Conservation (phyloP, 2,329 filamentous ascomycete genomes). For the Xylaria sp. region DNA sequence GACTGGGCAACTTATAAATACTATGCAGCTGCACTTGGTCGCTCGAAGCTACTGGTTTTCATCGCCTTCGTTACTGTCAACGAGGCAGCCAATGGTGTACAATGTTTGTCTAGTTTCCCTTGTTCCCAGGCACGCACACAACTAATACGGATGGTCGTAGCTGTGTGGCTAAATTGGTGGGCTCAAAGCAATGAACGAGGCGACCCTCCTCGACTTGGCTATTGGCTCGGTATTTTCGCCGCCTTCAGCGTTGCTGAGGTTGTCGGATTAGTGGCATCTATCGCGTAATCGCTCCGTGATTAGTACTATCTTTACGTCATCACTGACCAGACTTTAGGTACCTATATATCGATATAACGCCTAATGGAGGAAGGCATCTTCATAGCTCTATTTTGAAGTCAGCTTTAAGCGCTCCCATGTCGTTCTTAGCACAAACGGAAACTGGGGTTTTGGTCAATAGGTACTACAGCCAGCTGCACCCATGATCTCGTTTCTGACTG, state of each 20-base stretch:
- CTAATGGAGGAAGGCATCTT: slow-evolving; percentile 26
- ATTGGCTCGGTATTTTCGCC: slow-evolving; percentile 33
- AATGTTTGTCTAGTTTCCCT: slow-evolving; percentile 11
- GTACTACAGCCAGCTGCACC: neutral
- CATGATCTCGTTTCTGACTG: slow-evolving; percentile 1
- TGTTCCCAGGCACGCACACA: neutral
- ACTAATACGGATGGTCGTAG: slow-evolving; percentile 13
- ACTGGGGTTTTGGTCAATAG: slow-evolving; percentile 1
- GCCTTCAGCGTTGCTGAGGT: slow-evolving; percentile 24
- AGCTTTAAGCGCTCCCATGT: slow-evolving; percentile 5
- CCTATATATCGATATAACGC: slow-evolving; percentile 33
- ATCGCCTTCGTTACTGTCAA: slow-evolving; percentile 20
- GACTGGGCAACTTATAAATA: slow-evolving; percentile 35
- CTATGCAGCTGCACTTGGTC: slow-evolving; percentile 23
- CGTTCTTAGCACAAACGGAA: neutral
- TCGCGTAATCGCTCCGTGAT: slow-evolving; percentile 14
- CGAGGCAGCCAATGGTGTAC: slow-evolving; percentile 22
- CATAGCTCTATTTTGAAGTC: slow-evolving; percentile 24
- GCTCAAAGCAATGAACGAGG: slow-evolving; percentile 31
- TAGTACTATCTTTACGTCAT: neutral
- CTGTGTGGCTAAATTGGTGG: slow-evolving; percentile 37
- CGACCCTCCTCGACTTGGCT: slow-evolving; percentile 25
- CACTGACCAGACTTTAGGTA: slow-evolving; percentile 15
- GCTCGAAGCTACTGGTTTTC: slow-evolving; percentile 23
- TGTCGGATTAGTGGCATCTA: slow-evolving; percentile 20